Evolutionary conservation across 129 eudicot species (phyloP).

Genomic region (Oenanthe sinensis): DNA sequence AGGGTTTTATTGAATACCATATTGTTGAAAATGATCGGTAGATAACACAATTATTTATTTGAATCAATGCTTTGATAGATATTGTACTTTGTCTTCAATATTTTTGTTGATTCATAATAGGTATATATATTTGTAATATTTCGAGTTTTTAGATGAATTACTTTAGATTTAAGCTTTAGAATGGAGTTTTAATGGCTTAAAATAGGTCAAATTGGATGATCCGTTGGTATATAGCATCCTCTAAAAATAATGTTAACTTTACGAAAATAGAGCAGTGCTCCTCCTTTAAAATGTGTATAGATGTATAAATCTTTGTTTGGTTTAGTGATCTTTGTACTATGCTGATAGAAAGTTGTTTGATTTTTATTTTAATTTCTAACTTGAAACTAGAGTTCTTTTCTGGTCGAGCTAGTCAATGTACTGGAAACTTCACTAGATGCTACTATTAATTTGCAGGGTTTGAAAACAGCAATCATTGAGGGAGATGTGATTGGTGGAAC

Average conservation of each 20-base stretch:
- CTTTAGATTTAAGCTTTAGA: neutral
- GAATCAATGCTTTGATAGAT: neutral
- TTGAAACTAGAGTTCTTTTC: too few species aligned
- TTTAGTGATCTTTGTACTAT: neutral
- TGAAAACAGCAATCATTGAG: constrained; percentile 87
- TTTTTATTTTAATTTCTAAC: neutral
- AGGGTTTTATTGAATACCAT: neutral
- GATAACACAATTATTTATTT: neutral
- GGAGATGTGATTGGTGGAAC: constrained; percentile 95
- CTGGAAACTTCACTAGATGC: neutral
- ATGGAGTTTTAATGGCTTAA: neutral
- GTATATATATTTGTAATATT: neutral
- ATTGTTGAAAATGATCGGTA: neutral
- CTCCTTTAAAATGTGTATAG: neutral
- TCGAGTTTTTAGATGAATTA: neutral
- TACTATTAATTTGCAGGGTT: constrained; percentile 44
- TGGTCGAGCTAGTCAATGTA: too few species aligned
- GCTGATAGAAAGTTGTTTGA: neutral
- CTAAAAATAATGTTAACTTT: neutral
- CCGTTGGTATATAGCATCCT: neutral
- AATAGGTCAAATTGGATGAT: neutral
- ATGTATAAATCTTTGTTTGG: neutral
- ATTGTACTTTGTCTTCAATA: neutral
- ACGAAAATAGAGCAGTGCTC: neutral
- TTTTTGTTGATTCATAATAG: too few species aligned